A percentile compares a stretch with the other conserved stretches of the same genome.
Conservation (phyloP, 129 eudicot genomes). For the Sambucus nigra region DNA sequence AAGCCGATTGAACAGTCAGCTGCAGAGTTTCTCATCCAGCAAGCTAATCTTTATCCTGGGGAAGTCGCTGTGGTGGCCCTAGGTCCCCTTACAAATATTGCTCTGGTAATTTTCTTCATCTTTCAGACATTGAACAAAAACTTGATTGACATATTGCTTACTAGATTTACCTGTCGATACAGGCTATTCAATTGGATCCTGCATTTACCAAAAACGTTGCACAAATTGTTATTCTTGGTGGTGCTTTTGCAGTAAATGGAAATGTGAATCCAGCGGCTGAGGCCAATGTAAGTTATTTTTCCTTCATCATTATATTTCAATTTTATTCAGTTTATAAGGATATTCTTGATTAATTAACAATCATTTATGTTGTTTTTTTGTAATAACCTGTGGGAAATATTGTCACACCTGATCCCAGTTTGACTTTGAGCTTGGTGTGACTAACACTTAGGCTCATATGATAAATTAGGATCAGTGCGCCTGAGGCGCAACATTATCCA, state of each 20-base stretch:
- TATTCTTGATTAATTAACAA: no score
- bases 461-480: no score
- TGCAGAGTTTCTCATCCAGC: conserved; percentile 65
- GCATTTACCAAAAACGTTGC: conserved; percentile 56
- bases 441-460: no score
- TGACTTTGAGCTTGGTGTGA: background rate
- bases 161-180: conserved; percentile 2
- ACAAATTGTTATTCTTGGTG: conserved; percentile 91
- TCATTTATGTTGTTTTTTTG: no score
- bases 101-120: conserved; percentile 44
- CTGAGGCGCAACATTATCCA: no score
- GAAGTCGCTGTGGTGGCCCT: conserved; percentile 84
- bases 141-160: background rate
- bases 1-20: conserved; percentile 81
- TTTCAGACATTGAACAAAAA: conserved; percentile 6
- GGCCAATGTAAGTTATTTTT: conserved; percentile 69
- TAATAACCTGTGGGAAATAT: no score
- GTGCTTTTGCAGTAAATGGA: conserved; percentile 93
- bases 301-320: no score
- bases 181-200: conserved; percentile 88
- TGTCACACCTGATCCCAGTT: background rate
- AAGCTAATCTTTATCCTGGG: conserved; percentile 73
- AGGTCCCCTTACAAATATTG: conserved; percentile 93
- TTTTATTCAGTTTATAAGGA: no score
- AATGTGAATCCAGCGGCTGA: conserved; percentile 95